Base-by-base conservation (phyloP, 208 protist genomes). In the Acanthamoeba triangularis region DNA sequence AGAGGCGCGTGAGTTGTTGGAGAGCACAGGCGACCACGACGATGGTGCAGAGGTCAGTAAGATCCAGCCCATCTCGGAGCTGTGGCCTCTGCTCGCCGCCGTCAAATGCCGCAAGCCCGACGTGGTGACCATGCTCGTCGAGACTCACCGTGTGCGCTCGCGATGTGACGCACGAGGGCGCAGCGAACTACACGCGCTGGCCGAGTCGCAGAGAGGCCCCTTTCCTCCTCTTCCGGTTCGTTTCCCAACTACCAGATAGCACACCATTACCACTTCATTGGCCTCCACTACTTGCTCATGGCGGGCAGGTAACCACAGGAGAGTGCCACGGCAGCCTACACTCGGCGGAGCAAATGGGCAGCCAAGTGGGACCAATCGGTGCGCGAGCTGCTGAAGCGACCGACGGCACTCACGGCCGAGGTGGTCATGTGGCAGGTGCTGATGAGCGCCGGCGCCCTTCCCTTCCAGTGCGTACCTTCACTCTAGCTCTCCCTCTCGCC, bases 131-230 rank as follows among this genome's bases (percentile, higher is more conserved):
- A 3, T 76, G 13, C 35, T 76, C 10, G 35, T 76, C 23, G 8
- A 18, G 18, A 3, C n/a, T n/a, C 35, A 76, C n/a, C 18, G 67
- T 2, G 35, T 76, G 67, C 67, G 67, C 10, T 76, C 67, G 35
- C 67, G 67, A 1, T 76, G 67, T 2, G 67, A 76, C 67, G 13
- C 28, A 28, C 67, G 37, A 8, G 67, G 67, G 28, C 67, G 67
- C 67, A 76, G 35, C 35, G 67, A 76, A 41, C 67, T 76, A 20
- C 67, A 76, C 67, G 67, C 30, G 28, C 67, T 76, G 67, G 67
- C 67, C 30, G 67, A 76, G 67, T 44, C 30, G 30, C 67, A 76
- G n/a, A 18, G 35, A 41, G 67, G 35, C 3, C 67, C 67, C 35
- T 76, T 76, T 28, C 30, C 28, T 33, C 28, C 67, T 20, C 10